Conservation (phyloP, 805 yeast species). For the Cyberlindnera petersonii region DNA sequence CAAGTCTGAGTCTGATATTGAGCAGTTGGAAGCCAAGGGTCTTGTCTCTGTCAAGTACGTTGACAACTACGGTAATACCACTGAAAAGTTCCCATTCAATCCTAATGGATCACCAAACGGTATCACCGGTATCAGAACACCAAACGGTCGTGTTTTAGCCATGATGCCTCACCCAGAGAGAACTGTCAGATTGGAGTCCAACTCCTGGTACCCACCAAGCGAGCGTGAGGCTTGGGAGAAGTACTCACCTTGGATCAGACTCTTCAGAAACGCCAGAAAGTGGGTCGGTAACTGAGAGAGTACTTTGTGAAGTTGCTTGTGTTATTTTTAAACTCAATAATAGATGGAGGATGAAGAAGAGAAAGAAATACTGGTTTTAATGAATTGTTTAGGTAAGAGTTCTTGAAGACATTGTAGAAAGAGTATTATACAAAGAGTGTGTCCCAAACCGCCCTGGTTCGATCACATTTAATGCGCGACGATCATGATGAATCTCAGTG, state of each 20-base stretch:
- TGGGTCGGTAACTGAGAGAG: conserved; percentile 61
- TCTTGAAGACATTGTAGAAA: no score
- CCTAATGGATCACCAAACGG: conserved; percentile 96
- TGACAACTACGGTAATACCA: conserved; percentile 83
- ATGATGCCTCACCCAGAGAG: conserved; percentile 99
- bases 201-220: conserved; percentile 83
- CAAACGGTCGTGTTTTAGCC: conserved; percentile 92
- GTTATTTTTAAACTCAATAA: neutral
- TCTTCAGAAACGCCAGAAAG: conserved; percentile 87
- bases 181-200: conserved; percentile 79
- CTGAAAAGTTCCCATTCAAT: conserved; percentile 86
- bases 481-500: neutral
- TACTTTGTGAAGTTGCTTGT: neutral
- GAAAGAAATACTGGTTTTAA: no score
- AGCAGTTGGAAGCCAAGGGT: conserved; percentile 46
- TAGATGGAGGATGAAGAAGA: conserved; percentile 2
- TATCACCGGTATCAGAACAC: conserved; percentile 85
- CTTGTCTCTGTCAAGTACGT: conserved; percentile 73
- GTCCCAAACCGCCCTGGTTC: no score
- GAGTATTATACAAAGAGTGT: no score
- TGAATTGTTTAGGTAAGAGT: neutral
- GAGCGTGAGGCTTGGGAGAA: conserved; percentile 63
- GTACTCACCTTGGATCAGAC: conserved; percentile 92
- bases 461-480: neutral
- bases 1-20: conserved; percentile 40